Evolutionary conservation across 352 stramenopile species (phyloP).

Genomic region (Phytophthora citricola): DNA sequence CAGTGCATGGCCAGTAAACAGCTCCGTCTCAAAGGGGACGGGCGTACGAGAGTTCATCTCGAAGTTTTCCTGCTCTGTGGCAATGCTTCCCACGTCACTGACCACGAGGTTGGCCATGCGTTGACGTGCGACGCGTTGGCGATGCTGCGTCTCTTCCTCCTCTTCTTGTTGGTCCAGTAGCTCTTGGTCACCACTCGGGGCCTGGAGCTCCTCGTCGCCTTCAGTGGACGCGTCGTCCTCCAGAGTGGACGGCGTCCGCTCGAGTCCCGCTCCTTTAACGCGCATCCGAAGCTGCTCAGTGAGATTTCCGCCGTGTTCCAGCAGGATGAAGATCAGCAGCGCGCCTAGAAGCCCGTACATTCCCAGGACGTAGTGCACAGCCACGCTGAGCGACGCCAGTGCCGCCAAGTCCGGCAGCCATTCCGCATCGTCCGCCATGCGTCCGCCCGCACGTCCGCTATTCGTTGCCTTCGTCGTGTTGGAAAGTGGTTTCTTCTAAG

Average conservation of each 20-base stretch:
- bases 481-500: slow-evolving; percentile 13
- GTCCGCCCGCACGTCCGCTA: slow-evolving; percentile 20
- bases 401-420: slow-evolving; percentile 68
- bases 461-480: background rate
- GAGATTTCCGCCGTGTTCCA: slow-evolving; percentile 45
- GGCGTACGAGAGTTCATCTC: slow-evolving; percentile 67
- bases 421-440: slow-evolving; percentile 42
- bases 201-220: slow-evolving; percentile 23
- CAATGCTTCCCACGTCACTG: slow-evolving; percentile 44
- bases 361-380: slow-evolving; percentile 74
- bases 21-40: slow-evolving; percentile 86
- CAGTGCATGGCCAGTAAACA: slow-evolving; percentile 79
- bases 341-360: slow-evolving; percentile 54
- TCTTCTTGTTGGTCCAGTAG: slow-evolving; percentile 3
- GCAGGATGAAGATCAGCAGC: slow-evolving; percentile 42
- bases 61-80: slow-evolving; percentile 19
- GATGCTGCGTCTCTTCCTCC: slow-evolving; percentile 13
- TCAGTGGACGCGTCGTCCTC: slow-evolving; percentile 30
- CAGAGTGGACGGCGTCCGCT: slow-evolving; percentile 22
- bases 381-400: slow-evolving; percentile 57
- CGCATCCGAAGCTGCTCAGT: background rate
- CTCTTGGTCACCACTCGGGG: background rate
- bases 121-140: slow-evolving; percentile 6
- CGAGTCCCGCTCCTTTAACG: slow-evolving; percentile 5
- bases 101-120: slow-evolving; percentile 40